Evolutionary conservation across 2,329 filamentous ascomycete genomes (phyloP), one percentile per base, ranked within the genome.

Genomic region (Exophiala alcalophila): DNA sequence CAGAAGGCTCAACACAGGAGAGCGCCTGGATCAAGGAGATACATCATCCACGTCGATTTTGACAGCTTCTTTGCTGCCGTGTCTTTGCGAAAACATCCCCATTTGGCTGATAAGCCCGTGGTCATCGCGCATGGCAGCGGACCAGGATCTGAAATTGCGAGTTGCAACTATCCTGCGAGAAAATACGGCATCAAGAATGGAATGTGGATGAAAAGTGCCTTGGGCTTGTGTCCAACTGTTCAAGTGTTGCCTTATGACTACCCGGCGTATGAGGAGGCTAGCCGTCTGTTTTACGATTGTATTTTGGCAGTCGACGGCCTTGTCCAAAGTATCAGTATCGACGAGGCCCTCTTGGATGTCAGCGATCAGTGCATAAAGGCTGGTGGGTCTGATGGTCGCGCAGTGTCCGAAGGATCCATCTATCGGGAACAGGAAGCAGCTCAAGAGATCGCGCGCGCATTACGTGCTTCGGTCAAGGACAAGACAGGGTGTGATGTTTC

Each of bases 61-160:
- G 94, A 98, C 66, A 92, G 89, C 64, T 98, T 98, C 67, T 98
- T 98, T 65, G 95, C 90, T 46, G 87, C 94, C 0, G 87, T 98
- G 0, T 96, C 92, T 1, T 65, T 84, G 12, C 88, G 89, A 56
- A 84, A 81, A 40, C 74, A 81, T 16, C 89, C 91, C 0, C 80
- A 94, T 14, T 83, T 79, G 47, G 70, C 73, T 26, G 81, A 86
- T 36, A 91, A 89, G 59, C 92, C 94, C 0, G 81, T 84, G 2
- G 92, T 86, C 1, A 86, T 98, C 23, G 91, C 92, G 3, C 92
- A 98, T 59, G 85, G 91, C 4, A 77, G 76, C 30, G 91, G 91
- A 0, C 80, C 78, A 16, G 88, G 87, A 0, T 95, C 91, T 0
- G 92, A 98, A 61, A 97, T 98, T 58, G 92, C 92, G 15, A 96